Evolutionary conservation across 169 alveolate genomes (phyloP), one percentile per base, ranked within the genome.

Genomic region (Eimeria tenella): DNA sequence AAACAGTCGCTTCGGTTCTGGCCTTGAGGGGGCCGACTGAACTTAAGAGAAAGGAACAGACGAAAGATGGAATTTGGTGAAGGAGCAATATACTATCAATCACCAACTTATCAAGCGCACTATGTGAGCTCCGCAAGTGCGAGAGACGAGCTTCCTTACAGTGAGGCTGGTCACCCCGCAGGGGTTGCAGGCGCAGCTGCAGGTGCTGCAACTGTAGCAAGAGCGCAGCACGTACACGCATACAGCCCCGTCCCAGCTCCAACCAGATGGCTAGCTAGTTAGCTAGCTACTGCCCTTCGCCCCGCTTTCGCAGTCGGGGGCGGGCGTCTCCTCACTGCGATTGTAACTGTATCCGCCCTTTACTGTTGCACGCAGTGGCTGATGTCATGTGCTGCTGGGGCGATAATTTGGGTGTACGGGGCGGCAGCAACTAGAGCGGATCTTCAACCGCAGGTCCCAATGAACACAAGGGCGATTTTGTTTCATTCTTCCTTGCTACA

Each of bases 11-110:
- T 82, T 62, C 90, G 49, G 90, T 56, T 55, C 58, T 58, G 90
- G 90, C 13, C 90, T 82, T 15, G 90, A 82, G 68, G 90, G 90
- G 53, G 90, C 74, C 42, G 90, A 82, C 58, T 82, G 62, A 58
- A 53, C 60, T 10, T 11, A 1, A 50, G n/a, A 11, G 49, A 23
- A 19, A 9, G n/a, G 25, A 71, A 6, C 17, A 71, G 82, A 25
- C 56, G 56, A 25, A 71, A 25, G 21, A n/a, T 62, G 49, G 42
- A 0, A 31, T 60, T 60, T 60, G 15, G 70, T 53, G 19, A 17
- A 75, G 31, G 42, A 52, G 52, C 62, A 9, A 19, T 58, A 31
- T 9, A 53, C 50, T 9, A 13, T 49, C 21, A 55, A 50, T 21
- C 50, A 17, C 87, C 50, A 42, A 55, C 11, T 15, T 5, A 77